Evolutionary conservation across 2,329 filamentous ascomycete species (phyloP), one percentile per base, ranked within the genome.

Genomic region (Teratosphaeria destructans): DNA sequence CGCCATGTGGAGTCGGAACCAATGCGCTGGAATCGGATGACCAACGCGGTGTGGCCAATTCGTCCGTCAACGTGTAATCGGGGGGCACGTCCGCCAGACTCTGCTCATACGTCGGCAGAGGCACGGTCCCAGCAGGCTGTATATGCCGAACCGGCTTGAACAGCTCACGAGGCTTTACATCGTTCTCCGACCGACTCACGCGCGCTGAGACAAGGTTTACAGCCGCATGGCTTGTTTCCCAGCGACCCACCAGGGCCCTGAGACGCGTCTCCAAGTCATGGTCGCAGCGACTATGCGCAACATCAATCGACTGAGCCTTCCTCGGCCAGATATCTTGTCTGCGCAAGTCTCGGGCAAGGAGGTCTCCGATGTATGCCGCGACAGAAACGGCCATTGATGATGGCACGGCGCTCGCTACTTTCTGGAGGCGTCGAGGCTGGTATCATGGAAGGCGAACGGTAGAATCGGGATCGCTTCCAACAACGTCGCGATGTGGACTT

Each of bases 371-470:
- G 67, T 66, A 74, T 67, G 66, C 71, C 68, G 71, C 73, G 72
- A 75, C 74, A 70, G 73, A 71, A 67, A 73, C 72, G 70, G 78
- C 77, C 78, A 80, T 80, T 74, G 67, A 66, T 74, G 67, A 66
- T 71, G 59, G 64, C 61, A 64, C 58, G 60, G 62, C 63, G 67
- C 60, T 66, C 60, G 60, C 57, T 61, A 59, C 62, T 65, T 59
- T 58, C 62, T 56, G 61, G 61, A 63, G 62, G 62, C 60, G 65
- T 66, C 57, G 61, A 65, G 65, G 66, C 64, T 67, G 67, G 62
- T 60, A 66, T 69, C 70, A 72, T 72, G 62, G 67, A 67, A 70
- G 70, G 70, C 70, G 65, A 70, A 55, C 59, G 56, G 43, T 37
- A 12, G 56, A 16, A 32, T 55, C 57, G 43, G 47, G 52, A 53